Base-by-base conservation (phyloP, 2,329 filamentous ascomycete species). In the Aspergillus pseudoviridinutans region DNA sequence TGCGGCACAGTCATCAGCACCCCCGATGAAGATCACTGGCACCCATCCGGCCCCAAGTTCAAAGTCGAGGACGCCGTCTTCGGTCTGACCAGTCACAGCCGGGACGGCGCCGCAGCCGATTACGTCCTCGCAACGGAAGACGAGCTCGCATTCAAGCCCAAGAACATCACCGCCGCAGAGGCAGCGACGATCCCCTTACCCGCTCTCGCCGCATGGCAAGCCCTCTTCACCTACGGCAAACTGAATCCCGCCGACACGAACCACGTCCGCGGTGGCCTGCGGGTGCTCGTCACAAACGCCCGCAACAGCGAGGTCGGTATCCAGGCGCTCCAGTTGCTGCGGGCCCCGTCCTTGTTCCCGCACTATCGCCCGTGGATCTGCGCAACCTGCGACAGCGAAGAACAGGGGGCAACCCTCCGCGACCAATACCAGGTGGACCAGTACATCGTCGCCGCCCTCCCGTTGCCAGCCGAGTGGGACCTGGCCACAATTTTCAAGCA, bases 91-190 rank as follows among this genome's bases (percentile, higher is more conserved):
- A 72, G 69, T 46, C 70, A 73, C 56, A 65, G 64, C 2, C 66
- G 73, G 10, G 73, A 77, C 49, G 76, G 76, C 8, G 76, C 72
- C 3, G 76, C 76, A 1, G 76, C 76, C 4, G 75, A 78, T 50
- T 77, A 74, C 46, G 66, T 69, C 4, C 55, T 78, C 10, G 75
- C 70, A 1, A 65, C 65, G 2, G 74, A 78, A 58, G 57, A 65
- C 8, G 75, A 79, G 59, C 58, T 79, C 25, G 68, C 74, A 12
- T 63, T 67, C 32, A 76, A 75, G 53, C 74, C 74, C 12, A 58
- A 54, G n/a, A 76, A 74, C 57, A 64, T 77, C 28, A 66, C 64
- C 20, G 65, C 68, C 0, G 65, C 64, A 4, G 69, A 73, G 52
- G 73, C 73, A 2, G 70, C 71, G 6, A 70, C 74, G 3, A 65